Conservation (phyloP, 2,329 filamentous ascomycete genomes). For the Talaromyces piceae region DNA sequence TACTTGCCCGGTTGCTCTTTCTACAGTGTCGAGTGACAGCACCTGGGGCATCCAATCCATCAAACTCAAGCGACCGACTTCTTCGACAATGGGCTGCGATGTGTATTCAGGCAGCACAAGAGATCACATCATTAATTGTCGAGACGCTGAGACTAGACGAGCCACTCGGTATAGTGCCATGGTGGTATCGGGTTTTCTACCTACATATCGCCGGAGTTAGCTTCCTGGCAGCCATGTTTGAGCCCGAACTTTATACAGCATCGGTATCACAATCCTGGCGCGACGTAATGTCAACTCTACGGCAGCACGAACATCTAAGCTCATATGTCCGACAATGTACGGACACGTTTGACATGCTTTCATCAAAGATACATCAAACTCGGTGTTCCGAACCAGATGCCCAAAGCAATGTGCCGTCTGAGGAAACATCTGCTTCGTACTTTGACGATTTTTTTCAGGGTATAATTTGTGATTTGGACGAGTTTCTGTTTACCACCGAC, state of each 20-base stretch:
- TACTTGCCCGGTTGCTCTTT: constrained; percentile 15
- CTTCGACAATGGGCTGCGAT: constrained; percentile 14
- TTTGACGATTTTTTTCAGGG: constrained; percentile 4
- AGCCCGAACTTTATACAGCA: constrained; percentile 18
- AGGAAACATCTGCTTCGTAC: neutral
- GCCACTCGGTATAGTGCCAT: constrained; percentile 15
- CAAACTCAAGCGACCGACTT: constrained; percentile 13
- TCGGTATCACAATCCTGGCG: constrained; percentile 20
- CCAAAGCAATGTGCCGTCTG: neutral
- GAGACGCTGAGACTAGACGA: constrained; percentile 11
- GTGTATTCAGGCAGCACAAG: constrained; percentile 15
- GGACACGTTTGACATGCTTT: constrained; percentile 6
- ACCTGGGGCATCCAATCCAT: neutral
- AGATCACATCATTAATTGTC: constrained; percentile 10
- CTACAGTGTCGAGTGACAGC: constrained; percentile 1
- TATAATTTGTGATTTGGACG: constrained; percentile 2
- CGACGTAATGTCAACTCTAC: constrained; percentile 15
- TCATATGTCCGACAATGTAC: constrained; percentile 7
- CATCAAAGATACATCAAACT: constrained; percentile 1
- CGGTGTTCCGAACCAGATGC: neutral
- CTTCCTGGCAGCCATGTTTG: constrained; percentile 18
- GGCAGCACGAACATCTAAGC: constrained; percentile 12
- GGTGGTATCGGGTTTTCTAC: constrained; percentile 17
- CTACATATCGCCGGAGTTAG: constrained; percentile 16
- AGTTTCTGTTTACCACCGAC: neutral